Evolutionary conservation across 768 basidiomycete species (phyloP).

Genomic region (Trametes elegans): DNA sequence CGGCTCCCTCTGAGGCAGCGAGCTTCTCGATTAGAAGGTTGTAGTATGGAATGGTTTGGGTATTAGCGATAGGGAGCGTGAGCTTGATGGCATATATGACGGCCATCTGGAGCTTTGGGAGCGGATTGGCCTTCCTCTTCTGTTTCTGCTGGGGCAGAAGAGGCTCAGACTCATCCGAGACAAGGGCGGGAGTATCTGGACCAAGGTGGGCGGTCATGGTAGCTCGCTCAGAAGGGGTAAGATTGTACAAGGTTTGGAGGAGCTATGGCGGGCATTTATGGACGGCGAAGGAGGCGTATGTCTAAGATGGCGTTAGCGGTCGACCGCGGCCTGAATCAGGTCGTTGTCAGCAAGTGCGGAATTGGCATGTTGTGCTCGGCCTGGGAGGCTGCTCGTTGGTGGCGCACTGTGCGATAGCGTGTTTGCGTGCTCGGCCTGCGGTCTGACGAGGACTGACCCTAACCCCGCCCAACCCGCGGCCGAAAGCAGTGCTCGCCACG

Average conservation of each 20-base stretch:
- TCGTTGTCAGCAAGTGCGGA: slow-evolving; percentile 2
- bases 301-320: neutral
- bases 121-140: slow-evolving; percentile 34
- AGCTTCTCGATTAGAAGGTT: slow-evolving; percentile 60
- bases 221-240: neutral
- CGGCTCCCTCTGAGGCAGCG: slow-evolving; percentile 50
- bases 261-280: neutral
- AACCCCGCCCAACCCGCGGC: neutral
- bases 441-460: slow-evolving; percentile 10
- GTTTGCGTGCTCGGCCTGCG: slow-evolving; percentile 14
- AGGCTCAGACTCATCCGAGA: neutral
- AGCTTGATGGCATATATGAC: slow-evolving; percentile 55
- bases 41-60: slow-evolving; percentile 64
- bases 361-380: too few relatives aligned
- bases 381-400: neutral
- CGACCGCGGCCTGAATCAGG: neutral
- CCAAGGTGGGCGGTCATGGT: neutral
- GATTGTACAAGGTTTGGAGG: neutral
- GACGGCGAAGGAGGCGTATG: neutral
- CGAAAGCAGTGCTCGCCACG: slow-evolving; percentile 15
- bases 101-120: slow-evolving; percentile 53
- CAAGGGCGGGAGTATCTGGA: neutral
- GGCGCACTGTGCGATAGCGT: neutral
- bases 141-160: neutral
- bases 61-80: slow-evolving; percentile 56